These are phyloP conservation scores for Phytophthora niederhauseri DNA, from an alignment of 352 stramenopile species.

Conservation along the genomic window DNA sequence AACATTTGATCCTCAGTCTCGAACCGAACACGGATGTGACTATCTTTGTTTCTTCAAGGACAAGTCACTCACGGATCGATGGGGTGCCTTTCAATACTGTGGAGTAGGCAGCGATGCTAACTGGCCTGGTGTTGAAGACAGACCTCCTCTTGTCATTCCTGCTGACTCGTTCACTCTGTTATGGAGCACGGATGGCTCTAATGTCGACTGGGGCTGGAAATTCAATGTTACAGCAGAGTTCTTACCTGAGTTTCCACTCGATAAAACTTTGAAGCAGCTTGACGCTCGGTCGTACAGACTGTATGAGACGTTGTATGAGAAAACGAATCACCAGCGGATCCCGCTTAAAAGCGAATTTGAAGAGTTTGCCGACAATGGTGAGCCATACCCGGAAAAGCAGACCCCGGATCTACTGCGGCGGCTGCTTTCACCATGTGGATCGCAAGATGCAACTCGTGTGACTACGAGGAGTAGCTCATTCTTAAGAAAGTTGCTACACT, in stretches of 20 bases:
- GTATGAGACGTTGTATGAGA: conserved; percentile 77
- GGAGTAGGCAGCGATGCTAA: conserved; percentile 73
- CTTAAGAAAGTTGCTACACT: conserved; percentile 24
- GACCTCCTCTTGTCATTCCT: conserved; percentile 72
- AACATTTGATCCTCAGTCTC: conserved; percentile 71
- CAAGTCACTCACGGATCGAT: conserved; percentile 64
- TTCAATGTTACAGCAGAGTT: conserved; percentile 79
- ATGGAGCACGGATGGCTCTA: conserved; percentile 86
- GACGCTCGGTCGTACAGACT: conserved; percentile 63
- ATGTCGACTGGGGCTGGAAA: conserved; percentile 91
- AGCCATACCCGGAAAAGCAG: conserved; percentile 2
- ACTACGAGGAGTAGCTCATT: conserved; percentile 1
- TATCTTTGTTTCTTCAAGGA: conserved; percentile 90
- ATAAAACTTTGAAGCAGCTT: conserved; percentile 61
- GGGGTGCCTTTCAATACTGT: conserved; percentile 70
- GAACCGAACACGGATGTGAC: conserved; percentile 76
- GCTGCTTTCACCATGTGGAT: conserved; percentile 29
- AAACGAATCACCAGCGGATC: conserved; percentile 44
- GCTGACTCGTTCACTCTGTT: conserved; percentile 82
- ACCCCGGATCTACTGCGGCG: conserved; percentile 35
- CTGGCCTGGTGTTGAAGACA: conserved; percentile 74
- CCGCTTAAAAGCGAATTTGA: conserved; percentile 60
- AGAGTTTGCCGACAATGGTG: conserved; percentile 29
- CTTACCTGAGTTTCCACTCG: conserved; percentile 43
- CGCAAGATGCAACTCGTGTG: background rate